These are phyloP conservation scores for Raphidocelis subcapitata DNA, from an alignment of 139 green algal species.

Conservation along the genomic window DNA sequence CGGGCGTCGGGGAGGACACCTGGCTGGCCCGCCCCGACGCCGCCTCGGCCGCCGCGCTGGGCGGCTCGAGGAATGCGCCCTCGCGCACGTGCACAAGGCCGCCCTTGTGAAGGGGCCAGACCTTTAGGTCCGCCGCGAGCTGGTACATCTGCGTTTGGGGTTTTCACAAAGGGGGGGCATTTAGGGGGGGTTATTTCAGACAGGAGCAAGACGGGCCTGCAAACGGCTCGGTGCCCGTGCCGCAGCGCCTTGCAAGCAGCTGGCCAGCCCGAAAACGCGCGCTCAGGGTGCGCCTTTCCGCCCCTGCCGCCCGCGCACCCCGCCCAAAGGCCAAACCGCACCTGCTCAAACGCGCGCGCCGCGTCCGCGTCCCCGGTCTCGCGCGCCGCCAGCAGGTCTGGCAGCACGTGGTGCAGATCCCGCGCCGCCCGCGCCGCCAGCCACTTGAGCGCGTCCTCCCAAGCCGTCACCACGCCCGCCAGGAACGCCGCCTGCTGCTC, in stretches of 20 bases:
- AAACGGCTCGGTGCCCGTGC: no score
- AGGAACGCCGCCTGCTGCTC: constrained; percentile 40
- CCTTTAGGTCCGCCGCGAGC: constrained; percentile 26
- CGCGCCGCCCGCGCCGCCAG: background rate
- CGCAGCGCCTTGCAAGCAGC: no score
- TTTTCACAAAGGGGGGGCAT: no score
- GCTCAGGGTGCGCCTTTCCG: no score
- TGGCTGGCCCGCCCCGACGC: no score
- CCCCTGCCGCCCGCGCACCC: no score
- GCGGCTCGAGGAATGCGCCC: constrained; percentile 60
- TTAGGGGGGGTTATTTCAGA: background rate
- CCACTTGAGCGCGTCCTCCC: constrained; percentile 1
- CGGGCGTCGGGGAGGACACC: no score
- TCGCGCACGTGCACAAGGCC: constrained; percentile 43
- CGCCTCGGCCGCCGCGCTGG: background rate
- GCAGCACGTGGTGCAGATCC: constrained; percentile 38
- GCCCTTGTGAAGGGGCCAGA: constrained; percentile 60
- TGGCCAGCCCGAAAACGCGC: no score
- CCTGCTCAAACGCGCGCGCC: constrained; percentile 19
- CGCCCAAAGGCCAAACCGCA: background rate
- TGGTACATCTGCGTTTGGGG: constrained; percentile 53
- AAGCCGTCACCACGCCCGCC: constrained; percentile 13
- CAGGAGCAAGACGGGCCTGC: no score
- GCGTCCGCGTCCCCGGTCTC: constrained; percentile 25
- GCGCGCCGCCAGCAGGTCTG: constrained; percentile 14